Evolutionary conservation across 2,329 filamentous ascomycete genomes (phyloP).

Genomic region (Ophiostoma ips): DNA sequence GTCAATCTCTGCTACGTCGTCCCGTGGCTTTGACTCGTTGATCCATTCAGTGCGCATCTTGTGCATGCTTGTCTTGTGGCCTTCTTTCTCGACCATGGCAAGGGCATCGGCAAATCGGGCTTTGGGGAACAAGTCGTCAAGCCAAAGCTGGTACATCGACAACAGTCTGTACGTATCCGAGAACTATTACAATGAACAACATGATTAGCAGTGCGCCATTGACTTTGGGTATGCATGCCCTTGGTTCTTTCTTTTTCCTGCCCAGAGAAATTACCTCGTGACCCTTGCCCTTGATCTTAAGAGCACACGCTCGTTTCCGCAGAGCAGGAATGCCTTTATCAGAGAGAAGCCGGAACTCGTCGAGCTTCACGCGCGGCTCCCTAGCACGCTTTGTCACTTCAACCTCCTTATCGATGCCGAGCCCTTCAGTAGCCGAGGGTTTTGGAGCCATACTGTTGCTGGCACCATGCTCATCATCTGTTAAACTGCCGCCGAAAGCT

Average conservation of each 20-base stretch:
- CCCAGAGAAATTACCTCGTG: conserved; percentile 54
- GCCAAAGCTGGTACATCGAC: conserved; percentile 89
- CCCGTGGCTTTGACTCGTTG: conserved; percentile 52
- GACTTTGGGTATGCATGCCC: no score
- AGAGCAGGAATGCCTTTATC: conserved; percentile 72
- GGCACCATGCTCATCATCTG: conserved; percentile 5
- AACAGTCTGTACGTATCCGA: conserved; percentile 70
- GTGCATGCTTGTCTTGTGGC: conserved; percentile 69
- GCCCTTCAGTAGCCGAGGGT: conserved; percentile 33
- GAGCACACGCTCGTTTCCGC: conserved; percentile 51
- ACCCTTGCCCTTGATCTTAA: conserved; percentile 83
- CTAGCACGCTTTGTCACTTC: conserved; percentile 63
- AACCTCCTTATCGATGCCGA: conserved; percentile 80
- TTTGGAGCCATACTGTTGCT: conserved; percentile 27
- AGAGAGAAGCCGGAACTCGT: conserved; percentile 73
- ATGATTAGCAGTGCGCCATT: no score
- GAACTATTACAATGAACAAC: conserved; percentile 44
- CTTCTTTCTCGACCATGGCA: conserved; percentile 81
- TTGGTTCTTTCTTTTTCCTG: no score
- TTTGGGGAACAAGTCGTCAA: conserved; percentile 89
- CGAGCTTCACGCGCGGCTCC: conserved; percentile 66
- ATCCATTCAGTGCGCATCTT: conserved; percentile 72
- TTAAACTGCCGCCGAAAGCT: conserved; percentile 30
- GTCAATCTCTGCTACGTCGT: conserved; percentile 12
- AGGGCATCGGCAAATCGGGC: conserved; percentile 87